phyloP scores from a whole-genome alignment of 2,329 filamentous ascomycete species.

The Thelonectria blattea region DNA sequence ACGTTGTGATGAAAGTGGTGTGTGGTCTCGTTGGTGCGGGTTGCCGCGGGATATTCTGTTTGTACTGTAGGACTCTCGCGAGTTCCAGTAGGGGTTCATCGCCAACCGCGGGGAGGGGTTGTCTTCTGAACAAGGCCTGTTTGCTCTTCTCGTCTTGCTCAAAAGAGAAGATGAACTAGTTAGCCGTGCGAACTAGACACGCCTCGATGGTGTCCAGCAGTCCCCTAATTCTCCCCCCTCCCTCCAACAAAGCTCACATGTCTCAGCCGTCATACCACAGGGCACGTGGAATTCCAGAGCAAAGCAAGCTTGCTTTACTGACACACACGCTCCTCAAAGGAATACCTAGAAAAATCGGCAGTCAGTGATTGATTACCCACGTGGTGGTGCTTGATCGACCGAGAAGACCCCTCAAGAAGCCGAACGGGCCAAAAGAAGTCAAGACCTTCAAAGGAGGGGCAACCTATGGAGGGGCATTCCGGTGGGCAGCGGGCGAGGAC shows the following conservation, averaged over 20 bases:
- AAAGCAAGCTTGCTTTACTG: background rate
- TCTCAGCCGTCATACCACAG: constrained; percentile 13
- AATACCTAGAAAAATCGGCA: constrained; percentile 21
- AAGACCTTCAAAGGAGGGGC: constrained; percentile 7
- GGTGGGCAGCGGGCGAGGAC: constrained; percentile 16
- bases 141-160: too few species aligned
- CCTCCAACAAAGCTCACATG: constrained; percentile 4
- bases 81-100: constrained; percentile 27
- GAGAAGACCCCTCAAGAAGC: constrained; percentile 4
- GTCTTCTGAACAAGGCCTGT: background rate
- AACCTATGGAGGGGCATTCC: constrained; percentile 11
- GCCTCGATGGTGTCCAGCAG: background rate
- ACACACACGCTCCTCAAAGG: background rate
- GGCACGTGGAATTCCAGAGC: constrained; percentile 8
- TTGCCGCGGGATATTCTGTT: constrained; percentile 31
- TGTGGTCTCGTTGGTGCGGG: constrained; percentile 9
- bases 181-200: background rate
- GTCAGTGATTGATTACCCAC: constrained; percentile 28
- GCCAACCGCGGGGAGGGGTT: constrained; percentile 32
- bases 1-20: constrained; percentile 2
- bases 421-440: background rate
- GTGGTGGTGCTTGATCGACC: constrained; percentile 36
- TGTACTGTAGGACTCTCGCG: background rate
- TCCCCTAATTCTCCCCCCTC: background rate
- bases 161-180: too few species aligned